Base-by-base conservation (phyloP, 2,329 filamentous ascomycete species). In the Aspergillus puulaauensis region DNA sequence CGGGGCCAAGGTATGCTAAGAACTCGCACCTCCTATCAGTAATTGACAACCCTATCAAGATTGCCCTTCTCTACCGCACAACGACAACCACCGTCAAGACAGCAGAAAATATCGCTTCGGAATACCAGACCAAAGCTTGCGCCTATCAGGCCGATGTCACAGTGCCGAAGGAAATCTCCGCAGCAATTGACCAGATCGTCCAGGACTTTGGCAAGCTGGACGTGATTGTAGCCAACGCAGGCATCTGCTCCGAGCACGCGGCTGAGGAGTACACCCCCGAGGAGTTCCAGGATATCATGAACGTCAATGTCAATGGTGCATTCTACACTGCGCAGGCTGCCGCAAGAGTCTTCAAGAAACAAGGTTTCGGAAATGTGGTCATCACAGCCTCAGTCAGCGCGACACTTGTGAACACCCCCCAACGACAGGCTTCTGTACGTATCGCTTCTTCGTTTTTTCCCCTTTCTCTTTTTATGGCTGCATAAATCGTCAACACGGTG, bases 201-300 rank as follows among this genome's bases (percentile, higher is more conserved):
- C 57, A 63, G 21, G 75, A 77, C 44, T 79, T 80, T 64, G 77
- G 76, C 15, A 70, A 70, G 35, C 70, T 81, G 11, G 73, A 79
- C 51, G 75, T 81, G 48, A 69, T 80, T 37, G 71, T 81, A 39
- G 78, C 75, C 19, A 80, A 79, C 62, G 76, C 78, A 0, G 78
- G 78, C 1, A 68, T 56, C 7, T 12, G 24, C 37, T 4, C 21
- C 27, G 11, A 44, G 67, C 14, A 65, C 71, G 56, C 72, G 1
- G 73, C 72, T 6, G 69, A 73, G 4, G 68, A 77, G 24, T 76
- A 76, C 58, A 73, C 72, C 0, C 50, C 68, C 9, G 66, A 72
- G 21, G 67, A 76, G 54, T 79, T 70, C 70, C 70, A 70, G 19
- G 67, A 74, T 58, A 75, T 76, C 46, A 70, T 73, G 61, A 61